phyloP scores from a whole-genome alignment of 768 basidiomycete species.

The Phlegmacium glaucopus region DNA sequence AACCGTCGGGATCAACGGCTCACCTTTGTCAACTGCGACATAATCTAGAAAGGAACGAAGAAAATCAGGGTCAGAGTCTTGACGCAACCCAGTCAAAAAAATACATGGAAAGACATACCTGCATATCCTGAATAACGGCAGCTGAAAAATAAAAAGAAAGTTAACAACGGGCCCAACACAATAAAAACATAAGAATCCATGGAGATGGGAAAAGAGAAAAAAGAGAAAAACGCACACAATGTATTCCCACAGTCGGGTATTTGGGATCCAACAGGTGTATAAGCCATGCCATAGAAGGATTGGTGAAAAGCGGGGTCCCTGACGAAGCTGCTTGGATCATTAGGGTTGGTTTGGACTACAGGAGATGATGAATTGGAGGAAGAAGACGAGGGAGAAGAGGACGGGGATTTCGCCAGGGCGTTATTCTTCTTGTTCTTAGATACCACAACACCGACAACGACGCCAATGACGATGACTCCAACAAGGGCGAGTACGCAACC shows the following conservation, averaged over 20 bases:
- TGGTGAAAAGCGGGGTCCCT: conserved; percentile 68
- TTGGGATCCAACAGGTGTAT: conserved; percentile 76
- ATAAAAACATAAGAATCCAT: neutral
- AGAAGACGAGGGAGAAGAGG: conserved; percentile 1
- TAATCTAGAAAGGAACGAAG: conserved; percentile 45
- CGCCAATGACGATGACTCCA: conserved; percentile 44
- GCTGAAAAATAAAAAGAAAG: conserved; percentile 26
- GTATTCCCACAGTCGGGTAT: conserved; percentile 65
- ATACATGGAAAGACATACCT: conserved; percentile 38
- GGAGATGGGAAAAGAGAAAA: neutral
- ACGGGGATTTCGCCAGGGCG: conserved; percentile 7
- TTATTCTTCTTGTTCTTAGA: conserved; percentile 32
- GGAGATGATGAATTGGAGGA: no score
- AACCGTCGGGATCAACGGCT: no score
- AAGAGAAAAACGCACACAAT: conserved; percentile 29
- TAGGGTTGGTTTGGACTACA: conserved; percentile 41
- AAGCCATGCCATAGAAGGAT: conserved; percentile 84
- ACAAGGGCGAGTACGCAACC: conserved; percentile 35
- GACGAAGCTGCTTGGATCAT: conserved; percentile 75
- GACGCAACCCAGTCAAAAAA: no score
- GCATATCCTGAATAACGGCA: conserved; percentile 67
- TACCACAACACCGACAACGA: conserved; percentile 59
- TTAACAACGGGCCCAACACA: neutral
- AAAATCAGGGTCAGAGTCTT: no score
- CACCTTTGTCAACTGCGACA: conserved; percentile 81